Evolutionary conservation across 2,329 filamentous ascomycete genomes (phyloP), one percentile per base, ranked within the genome.

Genomic region (Hypomyces perniciosus): DNA sequence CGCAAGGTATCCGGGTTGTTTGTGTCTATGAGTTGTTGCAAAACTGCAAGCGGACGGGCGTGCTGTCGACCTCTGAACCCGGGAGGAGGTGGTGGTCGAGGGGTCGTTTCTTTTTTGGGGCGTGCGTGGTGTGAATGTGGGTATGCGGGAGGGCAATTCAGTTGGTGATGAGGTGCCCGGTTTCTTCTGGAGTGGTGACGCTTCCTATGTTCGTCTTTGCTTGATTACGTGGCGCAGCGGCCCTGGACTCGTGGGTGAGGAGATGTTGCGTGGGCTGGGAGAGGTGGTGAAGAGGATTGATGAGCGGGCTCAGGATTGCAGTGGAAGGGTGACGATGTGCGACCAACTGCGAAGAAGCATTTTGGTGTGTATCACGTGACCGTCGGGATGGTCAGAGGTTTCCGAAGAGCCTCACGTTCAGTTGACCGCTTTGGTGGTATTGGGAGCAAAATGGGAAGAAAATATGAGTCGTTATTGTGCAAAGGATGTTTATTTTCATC

Each of bases 331-430:
- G 44, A 46, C 48, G 62, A 65, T 64, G 59, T 62, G 64, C 56
- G 62, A 60, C 56, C 46, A 57, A 28, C 54, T 46, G 56, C n/a
- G 56, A 57, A 55, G 56, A 54, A 54, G 56, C 53, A 50, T 56
- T 49, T 56, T 55, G 27, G 35, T 30, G 54, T 50, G 51, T 40
- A 58, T 68, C 66, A 69, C 66, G 66, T 68, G 66, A 58, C 50
- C 54, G 63, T 60, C 62, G 64, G 65, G 65, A 60, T 62, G 49
- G 53, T 46, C 40, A 29, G 38, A 31, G 30, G 48, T 12, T 20
- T 20, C 20, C 20, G 20, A 20, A 20, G 20, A 20, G 20, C 20
- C 20, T 20, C 20, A 20, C 20, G 20, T 20, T 20, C 20, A 20
- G 20, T 20, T 20, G 20, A 20, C 20, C 20, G 20, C 20, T 20